Conservation (phyloP, 768 basidiomycete genomes). For the Cystofilobasidium ferigula region DNA sequence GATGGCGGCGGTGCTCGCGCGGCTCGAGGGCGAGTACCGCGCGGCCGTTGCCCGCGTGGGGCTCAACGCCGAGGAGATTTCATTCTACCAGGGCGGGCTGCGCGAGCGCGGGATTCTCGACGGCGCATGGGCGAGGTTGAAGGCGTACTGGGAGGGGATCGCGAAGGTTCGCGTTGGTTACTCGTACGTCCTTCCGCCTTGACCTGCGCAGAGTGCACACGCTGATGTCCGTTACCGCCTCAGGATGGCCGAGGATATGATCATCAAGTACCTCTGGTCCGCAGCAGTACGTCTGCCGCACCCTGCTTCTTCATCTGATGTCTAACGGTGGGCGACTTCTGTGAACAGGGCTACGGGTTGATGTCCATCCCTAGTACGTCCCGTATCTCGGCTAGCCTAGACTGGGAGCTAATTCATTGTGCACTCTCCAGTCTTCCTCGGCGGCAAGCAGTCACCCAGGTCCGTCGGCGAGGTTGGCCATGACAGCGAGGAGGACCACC, state of each 20-base stretch:
- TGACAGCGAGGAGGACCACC: conserved; percentile 13
- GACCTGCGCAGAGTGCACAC: conserved; percentile 42
- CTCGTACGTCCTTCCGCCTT: no score
- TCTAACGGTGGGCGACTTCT: conserved; percentile 77
- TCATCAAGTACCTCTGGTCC: conserved; percentile 5
- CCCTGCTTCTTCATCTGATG: not conserved
- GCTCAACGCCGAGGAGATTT: conserved; percentile 83
- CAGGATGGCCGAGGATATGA: conserved; percentile 19
- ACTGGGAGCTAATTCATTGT: not conserved
- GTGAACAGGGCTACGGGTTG: conserved; percentile 80
- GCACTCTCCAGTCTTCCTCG: conserved; percentile 19
- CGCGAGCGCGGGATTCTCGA: conserved; percentile 73
- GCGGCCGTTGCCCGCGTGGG: conserved; percentile 75
- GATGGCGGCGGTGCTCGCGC: conserved; percentile 75
- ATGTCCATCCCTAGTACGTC: conserved; percentile 76
- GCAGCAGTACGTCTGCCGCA: not conserved
- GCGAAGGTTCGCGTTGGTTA: conserved; percentile 48
- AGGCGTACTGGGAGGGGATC: conserved; percentile 81
- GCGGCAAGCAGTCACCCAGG: conserved; percentile 5
- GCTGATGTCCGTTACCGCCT: conserved; percentile 2
- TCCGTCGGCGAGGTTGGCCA: conserved; percentile 9
- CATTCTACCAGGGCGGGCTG: conserved; percentile 86
- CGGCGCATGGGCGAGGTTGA: conserved; percentile 62
- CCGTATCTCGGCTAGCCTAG: conserved; percentile 35
- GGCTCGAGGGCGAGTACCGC: conserved; percentile 83